Conservation (phyloP, 2,329 filamentous ascomycete genomes). For the Ceratocystis variospora region DNA sequence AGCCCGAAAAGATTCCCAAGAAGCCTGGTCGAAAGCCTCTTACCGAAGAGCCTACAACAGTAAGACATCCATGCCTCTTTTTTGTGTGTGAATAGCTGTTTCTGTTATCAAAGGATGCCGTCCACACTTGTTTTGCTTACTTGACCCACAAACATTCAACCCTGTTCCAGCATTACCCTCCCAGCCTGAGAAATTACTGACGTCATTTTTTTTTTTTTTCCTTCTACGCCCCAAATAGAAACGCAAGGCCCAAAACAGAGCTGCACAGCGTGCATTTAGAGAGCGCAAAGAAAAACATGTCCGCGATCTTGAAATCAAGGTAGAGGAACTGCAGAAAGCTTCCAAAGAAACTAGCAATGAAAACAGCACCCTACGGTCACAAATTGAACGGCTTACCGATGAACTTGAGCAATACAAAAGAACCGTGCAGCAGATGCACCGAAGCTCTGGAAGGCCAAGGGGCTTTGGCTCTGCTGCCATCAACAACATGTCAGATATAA, state of each 20-base stretch:
- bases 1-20: conserved; percentile 78
- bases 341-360: conserved; percentile 74
- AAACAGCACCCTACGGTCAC: conserved; percentile 68
- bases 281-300: conserved; percentile 90
- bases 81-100: conserved; percentile 1
- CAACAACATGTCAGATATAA: conserved; percentile 55
- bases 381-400: conserved; percentile 72
- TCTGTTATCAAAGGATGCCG: not conserved
- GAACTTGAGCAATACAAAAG: conserved; percentile 88
- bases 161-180: not conserved
- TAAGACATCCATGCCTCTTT: conserved; percentile 38
- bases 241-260: conserved; percentile 89
- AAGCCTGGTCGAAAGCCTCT: conserved; percentile 94
- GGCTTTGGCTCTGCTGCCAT: conserved; percentile 36
- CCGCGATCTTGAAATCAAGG: conserved; percentile 69
- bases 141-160: not conserved
- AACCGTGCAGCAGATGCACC: conserved; percentile 50
- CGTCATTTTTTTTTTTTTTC: not conserved
- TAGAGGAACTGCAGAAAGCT: conserved; percentile 63
- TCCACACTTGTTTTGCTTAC: not conserved
- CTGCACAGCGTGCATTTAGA: conserved; percentile 82
- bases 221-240: conserved; percentile 45
- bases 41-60: conserved; percentile 87
- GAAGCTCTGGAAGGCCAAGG: conserved; percentile 21
- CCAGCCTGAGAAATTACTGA: not conserved